Conservation (phyloP, 177 flowering plant species). For the Telopea speciosissima region DNA sequence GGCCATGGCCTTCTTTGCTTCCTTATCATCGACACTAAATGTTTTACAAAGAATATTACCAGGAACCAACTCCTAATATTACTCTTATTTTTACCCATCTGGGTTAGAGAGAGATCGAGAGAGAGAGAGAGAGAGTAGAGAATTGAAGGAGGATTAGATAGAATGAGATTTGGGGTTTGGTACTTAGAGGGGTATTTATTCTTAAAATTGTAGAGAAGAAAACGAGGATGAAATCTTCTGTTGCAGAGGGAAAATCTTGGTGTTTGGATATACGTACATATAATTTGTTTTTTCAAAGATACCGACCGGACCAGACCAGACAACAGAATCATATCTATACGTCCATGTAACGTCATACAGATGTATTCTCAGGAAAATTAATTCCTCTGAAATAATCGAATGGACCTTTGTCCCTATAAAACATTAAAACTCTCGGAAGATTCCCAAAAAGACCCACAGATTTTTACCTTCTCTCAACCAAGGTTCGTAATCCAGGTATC, state of each 20-base stretch:
- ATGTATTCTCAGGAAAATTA: too few relatives aligned
- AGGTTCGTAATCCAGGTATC: too few relatives aligned
- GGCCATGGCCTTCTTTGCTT: slow-evolving; percentile 23
- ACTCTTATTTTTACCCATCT: slow-evolving; percentile 16
- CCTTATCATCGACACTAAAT: slow-evolving; percentile 17
- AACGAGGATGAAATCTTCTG: slow-evolving; percentile 15
- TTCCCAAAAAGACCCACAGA: not conserved
- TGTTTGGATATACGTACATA: not conserved
- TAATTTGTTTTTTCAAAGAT: slow-evolving; percentile 19
- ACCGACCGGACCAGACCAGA: slow-evolving; percentile 12
- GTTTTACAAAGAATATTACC: slow-evolving; percentile 19
- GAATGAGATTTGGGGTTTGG: not conserved
- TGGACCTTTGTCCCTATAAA: too few relatives aligned
- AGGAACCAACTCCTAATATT: slow-evolving; percentile 4
- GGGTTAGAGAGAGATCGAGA: not conserved
- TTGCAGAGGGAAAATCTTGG: slow-evolving; percentile 18
- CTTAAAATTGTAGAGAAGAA: not conserved
- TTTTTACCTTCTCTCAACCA: not conserved
- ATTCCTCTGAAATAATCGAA: too few relatives aligned
- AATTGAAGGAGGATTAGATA: not conserved
- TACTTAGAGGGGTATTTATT: not conserved
- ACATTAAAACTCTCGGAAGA: not conserved
- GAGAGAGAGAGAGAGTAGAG: not conserved
- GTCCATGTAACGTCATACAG: not conserved
- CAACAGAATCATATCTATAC: slow-evolving; percentile 5